Percentiles rank a stretch among this genome's conserved stretches.
Conservation (phyloP, 257 asterid species). For the Agastache rugosa region DNA sequence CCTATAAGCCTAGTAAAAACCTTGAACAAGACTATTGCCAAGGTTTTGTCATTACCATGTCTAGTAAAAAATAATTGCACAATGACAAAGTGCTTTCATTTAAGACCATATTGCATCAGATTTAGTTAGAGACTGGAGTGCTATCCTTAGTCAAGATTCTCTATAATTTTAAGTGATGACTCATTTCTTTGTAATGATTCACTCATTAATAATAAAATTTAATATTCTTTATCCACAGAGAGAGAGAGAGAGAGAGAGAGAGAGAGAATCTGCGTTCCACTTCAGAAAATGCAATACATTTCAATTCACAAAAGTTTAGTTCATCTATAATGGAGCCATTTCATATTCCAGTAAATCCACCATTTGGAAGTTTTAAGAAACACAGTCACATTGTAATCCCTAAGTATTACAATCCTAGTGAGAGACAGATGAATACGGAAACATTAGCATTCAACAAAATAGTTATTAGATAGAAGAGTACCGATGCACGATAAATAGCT, state of each 20-base stretch:
- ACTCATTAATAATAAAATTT: background rate
- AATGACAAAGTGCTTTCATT: background rate
- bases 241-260: background rate
- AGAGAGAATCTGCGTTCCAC: background rate
- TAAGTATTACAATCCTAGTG: background rate
- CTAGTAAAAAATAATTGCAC: background rate
- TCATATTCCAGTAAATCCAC: constrained; percentile 14
- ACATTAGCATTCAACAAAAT: background rate
- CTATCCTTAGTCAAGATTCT: background rate
- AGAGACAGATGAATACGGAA: background rate
- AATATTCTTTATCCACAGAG: no score
- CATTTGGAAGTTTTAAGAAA: constrained; percentile 23
- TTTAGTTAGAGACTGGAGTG: background rate
- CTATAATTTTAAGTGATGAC: background rate
- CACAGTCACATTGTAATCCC: constrained; percentile 19
- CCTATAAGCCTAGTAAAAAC: background rate
- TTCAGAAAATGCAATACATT: background rate
- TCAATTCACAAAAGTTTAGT: background rate
- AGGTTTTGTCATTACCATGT: background rate
- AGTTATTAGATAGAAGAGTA: constrained; percentile 38
- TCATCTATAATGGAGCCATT: background rate
- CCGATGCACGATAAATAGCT: constrained; percentile 94
- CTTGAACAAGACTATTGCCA: background rate
- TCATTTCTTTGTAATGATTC: background rate
- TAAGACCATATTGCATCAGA: background rate